Evolutionary conservation across 306 rosid species (phyloP), one percentile per base, ranked within the genome.

Genomic region (Psophocarpus tetragonolobus): DNA sequence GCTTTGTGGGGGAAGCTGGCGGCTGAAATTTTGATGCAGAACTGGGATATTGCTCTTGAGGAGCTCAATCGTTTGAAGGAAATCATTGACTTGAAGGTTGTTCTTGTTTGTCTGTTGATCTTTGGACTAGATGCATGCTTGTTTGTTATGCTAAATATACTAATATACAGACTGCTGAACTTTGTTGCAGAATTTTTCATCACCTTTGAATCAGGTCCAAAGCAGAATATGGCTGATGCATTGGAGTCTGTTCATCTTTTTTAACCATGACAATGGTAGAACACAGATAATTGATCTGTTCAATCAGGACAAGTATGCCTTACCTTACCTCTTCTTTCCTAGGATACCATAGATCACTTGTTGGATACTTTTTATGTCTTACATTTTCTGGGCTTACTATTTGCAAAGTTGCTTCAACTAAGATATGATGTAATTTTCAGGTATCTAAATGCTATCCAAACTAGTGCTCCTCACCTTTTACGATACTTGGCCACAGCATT

Each of bases 1-100:
- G 99, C 99, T 6, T 87, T 91, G 36, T 95, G 99, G 99, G 99
- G 97, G 48, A 95, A 95, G 87, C 88, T 92, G 75, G 99, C 99
- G 0, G 99, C 99, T 56, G 99, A 92, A 86, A 84, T 95, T 27
- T 84, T 95, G 90, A 95, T 95, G 99, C 99, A 95, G 71, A 95
- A 92, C 80, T 95, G 99, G 99, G 97, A 95, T 33, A 87, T 88
- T 75, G 97, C 97, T 58, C 94, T 89, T 36, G 99, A 95, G 69
- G 97, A 92, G 94, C 97, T 95, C 67, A 95, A 92, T 62, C 92
- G 91, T 14, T 69, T 95, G 85, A 95, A 92, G 83, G 99, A 95
- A 77, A 95, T 89, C 62, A 91, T 95, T 38, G 99, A 95, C 74
- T 89, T 97, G 1, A 95, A 88, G 99, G 99, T 95, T 21, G 51